Base-by-base conservation (phyloP, 2,329 filamentous ascomycete genomes). In the Claviceps digitariae region DNA sequence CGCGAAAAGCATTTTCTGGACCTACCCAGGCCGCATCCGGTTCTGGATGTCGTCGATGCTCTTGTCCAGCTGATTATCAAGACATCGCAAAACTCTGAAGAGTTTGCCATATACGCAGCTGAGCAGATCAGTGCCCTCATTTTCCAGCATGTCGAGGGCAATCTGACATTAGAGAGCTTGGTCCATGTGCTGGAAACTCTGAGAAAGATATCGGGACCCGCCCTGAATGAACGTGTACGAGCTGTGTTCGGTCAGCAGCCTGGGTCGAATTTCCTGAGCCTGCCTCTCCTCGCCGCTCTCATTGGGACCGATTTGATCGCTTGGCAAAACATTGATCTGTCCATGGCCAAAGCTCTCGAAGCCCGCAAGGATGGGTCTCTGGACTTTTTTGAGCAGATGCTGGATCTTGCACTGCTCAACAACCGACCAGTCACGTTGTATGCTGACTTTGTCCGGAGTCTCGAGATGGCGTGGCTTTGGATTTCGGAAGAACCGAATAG, bases 381-480 rank as follows among this genome's bases (percentile, higher is more conserved):
- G 3, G 82, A 89, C 54, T 86, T 95, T 64, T 75, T 97, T n/a
- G 82, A 84, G 51, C 82, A 83, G 45, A 74, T 96, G 45, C 74
- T 95, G 57, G 86, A 93, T 58, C 79, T 88, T 45, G 80, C 90
- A 0, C 72, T 96, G 9, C 78, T 95, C 50, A 87, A 81, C 59
- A 87, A 90, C 48, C 81, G 83, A 46, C 87, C 89, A 0, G 79
- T 85, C 41, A 86, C 86, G 1, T 73, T 96, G 48, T 86, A 89
- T 60, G 83, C 90, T 1, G 90, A 97, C 68, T 94, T 96, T 63
- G 83, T 88, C 7, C 79, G 82, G 57, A 94, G 88, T 54, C 76
- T 95, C 52, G 84, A 91, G 58, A 85, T 83, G 48, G 83, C 93
- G 43, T 90, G 86, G 71, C 73, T 80, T 48, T 95, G 90, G 89